Base-by-base conservation (phyloP, 2,329 filamentous ascomycete species). In the Diaporthe citrichinensis region DNA sequence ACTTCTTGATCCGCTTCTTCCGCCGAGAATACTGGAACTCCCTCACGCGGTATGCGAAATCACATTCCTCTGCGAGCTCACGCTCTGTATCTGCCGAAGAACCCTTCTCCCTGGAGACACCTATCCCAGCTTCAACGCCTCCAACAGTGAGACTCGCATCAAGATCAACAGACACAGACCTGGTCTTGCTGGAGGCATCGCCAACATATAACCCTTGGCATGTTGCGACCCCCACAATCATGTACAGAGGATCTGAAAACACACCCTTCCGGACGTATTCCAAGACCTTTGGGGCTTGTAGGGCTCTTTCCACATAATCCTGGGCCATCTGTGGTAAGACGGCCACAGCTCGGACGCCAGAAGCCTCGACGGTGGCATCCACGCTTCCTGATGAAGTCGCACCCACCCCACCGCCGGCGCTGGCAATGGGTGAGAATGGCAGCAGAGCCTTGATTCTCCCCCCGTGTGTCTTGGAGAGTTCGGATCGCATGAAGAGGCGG, bases 21-120 rank as follows among this genome's bases (percentile, higher is more conserved):
- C 62, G 20, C 14, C 62, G 44, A 17, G 62, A 68, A n/a, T 68
- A 68, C 31, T 68, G 62, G 14, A 68, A 68, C 4, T 68, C 62
- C 34, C 62, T 51, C 14, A 68, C 62, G 2, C 62, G 62, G 25
- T 68, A 68, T 12, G 62, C 62, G 9, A 68, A 68, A 28, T 68
- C 62, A 39, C 62, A 68, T 39, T 68, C 62, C 31, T 68, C 62
- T 14, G 25, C 4, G 6, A 68, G 46, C 31, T 68, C 31, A 31
- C 62, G 44, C 46, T 68, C 62, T 4, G 46, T 25, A 0, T 68
- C 44, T 53, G 28, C 46, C 0, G 31, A 51, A 25, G 12, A 17
- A 4, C 28, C 12, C 46, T 53, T 53, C 12, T 68, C 62, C 39
- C 46, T 53, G 0, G 44, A 53, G 23, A 53, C 12, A 6, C 62